Evolutionary conservation across 345 rosid species (phyloP).

Genomic region (Aegle marmelos): DNA sequence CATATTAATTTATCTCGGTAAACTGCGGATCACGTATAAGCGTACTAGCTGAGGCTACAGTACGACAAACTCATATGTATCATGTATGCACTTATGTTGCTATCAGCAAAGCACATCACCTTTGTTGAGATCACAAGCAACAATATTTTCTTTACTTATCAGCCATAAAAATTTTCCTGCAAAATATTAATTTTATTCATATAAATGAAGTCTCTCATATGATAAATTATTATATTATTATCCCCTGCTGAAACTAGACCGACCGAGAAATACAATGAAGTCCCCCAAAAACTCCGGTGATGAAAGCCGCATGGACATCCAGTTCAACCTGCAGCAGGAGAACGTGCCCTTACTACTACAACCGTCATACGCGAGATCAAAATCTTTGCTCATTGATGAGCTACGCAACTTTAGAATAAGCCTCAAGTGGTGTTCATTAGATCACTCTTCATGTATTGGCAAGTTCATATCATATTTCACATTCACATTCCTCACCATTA

Average conservation of each 20-base stretch:
- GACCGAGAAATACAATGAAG: slow-evolving; percentile 1
- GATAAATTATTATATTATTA: too few species aligned
- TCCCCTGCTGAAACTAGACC: too few species aligned
- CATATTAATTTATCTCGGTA: too few species aligned
- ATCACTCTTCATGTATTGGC: slow-evolving; percentile 58
- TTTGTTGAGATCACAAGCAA: slow-evolving; percentile 12
- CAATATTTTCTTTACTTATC: not conserved
- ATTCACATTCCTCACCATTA: slow-evolving; percentile 40
- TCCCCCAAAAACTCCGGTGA: slow-evolving; percentile 7
- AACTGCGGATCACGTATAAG: too few species aligned
- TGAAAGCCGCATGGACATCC: not conserved
- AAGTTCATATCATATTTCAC: slow-evolving; percentile 45
- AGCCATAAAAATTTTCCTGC: slow-evolving; percentile 6
- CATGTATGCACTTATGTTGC: not conserved
- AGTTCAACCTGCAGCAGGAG: not conserved
- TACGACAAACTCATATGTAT: too few species aligned
- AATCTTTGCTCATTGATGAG: slow-evolving; percentile 42
- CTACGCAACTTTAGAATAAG: slow-evolving; percentile 47
- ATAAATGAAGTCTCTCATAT: too few species aligned
- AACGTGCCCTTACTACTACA: slow-evolving; percentile 30
- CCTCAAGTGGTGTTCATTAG: slow-evolving; percentile 66
- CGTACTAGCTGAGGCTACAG: too few species aligned
- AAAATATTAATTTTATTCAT: too few species aligned
- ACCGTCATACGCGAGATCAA: slow-evolving; percentile 32
- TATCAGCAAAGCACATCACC: not conserved